Percentiles rank a stretch among this genome's conserved stretches.
Conservation (phyloP, 768 basidiomycete genomes). For the Trametes cingulata region DNA sequence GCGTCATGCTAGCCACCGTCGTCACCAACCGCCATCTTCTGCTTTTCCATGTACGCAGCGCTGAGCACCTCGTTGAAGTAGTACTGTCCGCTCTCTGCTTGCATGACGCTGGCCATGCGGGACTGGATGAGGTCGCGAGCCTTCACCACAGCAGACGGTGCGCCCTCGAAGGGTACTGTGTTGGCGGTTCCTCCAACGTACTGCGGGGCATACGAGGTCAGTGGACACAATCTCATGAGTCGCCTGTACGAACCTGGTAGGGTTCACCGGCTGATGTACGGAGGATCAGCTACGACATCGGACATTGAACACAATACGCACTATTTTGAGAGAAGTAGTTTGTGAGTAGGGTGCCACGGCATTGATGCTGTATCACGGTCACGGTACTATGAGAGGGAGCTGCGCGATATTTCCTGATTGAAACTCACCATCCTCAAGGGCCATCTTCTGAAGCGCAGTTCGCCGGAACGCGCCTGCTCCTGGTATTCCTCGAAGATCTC, state of each 20-base stretch:
- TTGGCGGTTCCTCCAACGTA: constrained; percentile 78
- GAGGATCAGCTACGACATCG: not conserved
- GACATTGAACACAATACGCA: constrained; percentile 7
- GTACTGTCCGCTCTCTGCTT: constrained; percentile 42
- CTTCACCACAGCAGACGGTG: constrained; percentile 56
- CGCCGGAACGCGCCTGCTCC: constrained; percentile 54
- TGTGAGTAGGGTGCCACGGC: constrained; percentile 69
- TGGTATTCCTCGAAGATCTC: constrained; percentile 67
- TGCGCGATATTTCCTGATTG: not conserved
- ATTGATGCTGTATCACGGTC: constrained; percentile 57
- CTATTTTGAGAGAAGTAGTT: constrained; percentile 88
- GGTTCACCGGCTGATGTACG: constrained; percentile 64
- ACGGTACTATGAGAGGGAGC: not conserved
- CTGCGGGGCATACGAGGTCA: constrained; percentile 35
- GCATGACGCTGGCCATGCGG: constrained; percentile 40
- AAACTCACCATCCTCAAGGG: constrained; percentile 63
- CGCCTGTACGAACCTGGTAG: constrained; percentile 58
- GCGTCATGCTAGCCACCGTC: constrained; percentile 22
- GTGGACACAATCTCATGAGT: not conserved
- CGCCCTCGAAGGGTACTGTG: constrained; percentile 63
- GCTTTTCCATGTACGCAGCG: constrained; percentile 83
- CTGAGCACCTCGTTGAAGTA: constrained; percentile 79
- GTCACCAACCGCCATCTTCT: constrained; percentile 71
- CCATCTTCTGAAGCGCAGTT: constrained; percentile 67
- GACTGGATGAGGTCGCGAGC: constrained; percentile 61